Evolutionary conservation across 305 asterid species (phyloP), one percentile per base, ranked within the genome.

Genomic region (Solanum aculeatissimum): DNA sequence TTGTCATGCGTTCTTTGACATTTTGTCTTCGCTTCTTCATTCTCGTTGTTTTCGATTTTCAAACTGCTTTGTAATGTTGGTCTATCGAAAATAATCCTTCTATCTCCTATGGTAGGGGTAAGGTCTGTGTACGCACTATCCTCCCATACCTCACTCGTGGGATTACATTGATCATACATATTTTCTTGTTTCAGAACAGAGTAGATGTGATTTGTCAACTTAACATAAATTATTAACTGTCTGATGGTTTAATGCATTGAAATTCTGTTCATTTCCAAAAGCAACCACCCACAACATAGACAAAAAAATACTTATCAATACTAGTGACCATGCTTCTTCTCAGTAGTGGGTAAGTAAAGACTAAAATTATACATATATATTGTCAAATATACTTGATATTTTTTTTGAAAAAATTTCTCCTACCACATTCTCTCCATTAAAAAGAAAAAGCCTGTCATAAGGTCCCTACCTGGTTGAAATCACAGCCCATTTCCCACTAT

Each of bases 401-500:
- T 27, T 77, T 77, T 78, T 77, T 32, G 25, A 47, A 77, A 23
- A 25, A 18, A 2, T 9, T 11, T 54, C 82, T 77, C 87, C 87
- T 42, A 80, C 84, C 72, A 77, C 82, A 65, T 85, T 81, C 88
- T 85, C 85, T 82, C 85, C 87, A 83, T 40, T 72, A 58, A 66
- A 81, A 79, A 16, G 29, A 72, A 85, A 86, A 86, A 85, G 87
- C 69, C 75, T 72, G 84, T 72, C 16, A 55, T 49, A 81, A 63
- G 65, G 88, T 85, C 89, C 91, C 86, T 75, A 87, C 87, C 4
- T 10, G 74, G 85, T 84, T 85, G 91, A 89, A 84, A 84, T 32
- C 42, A 63, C 80, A 65, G 70, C 84, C 74, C 74, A 80, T 23
- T 18, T 53, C 45, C 81, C 49, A 80, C 62, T 84, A 66, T 82